phyloP scores from a whole-genome alignment of 257 asterid genomes.

The Nicotiana attenuata region DNA sequence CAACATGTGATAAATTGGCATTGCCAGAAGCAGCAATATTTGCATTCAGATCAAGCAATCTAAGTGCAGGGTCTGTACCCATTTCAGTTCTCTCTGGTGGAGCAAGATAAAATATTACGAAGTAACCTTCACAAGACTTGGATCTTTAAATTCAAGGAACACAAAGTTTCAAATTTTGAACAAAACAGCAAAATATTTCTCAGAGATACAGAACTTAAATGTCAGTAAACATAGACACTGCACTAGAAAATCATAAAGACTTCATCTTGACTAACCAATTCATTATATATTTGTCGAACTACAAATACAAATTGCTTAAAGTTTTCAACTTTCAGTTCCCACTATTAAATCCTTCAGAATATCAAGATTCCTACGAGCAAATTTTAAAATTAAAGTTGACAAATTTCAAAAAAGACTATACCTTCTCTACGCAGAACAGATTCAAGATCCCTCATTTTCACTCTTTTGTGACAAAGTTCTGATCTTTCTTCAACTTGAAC shows the following conservation, averaged over 20 bases:
- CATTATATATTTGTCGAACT: neutral
- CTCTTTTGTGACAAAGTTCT: conserved; percentile 23
- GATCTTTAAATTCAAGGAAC: too few species aligned
- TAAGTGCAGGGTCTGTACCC: conserved; percentile 20
- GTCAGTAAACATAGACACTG: neutral
- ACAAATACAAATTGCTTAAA: neutral
- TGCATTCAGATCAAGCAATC: conserved; percentile 53
- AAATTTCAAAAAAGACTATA: conserved; percentile 6
- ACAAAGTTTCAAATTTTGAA: neutral
- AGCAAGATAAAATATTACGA: conserved; percentile 24
- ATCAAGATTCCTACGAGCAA: neutral
- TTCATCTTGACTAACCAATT: neutral
- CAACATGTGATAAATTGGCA: conserved; percentile 12
- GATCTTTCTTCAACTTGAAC: conserved; percentile 27
- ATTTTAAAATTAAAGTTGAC: neutral
- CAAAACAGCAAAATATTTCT: neutral
- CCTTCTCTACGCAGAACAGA: conserved; percentile 32
- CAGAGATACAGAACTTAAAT: neutral
- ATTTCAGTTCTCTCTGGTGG: conserved; percentile 38
- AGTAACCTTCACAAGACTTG: neutral
- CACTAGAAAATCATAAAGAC: neutral
- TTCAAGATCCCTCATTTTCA: conserved; percentile 36
- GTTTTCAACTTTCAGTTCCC: neutral
- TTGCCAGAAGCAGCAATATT: conserved; percentile 25
- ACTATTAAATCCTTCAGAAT: neutral